Base-by-base conservation (phyloP, 352 stramenopile genomes). In the Phytophthora hibernalis region DNA sequence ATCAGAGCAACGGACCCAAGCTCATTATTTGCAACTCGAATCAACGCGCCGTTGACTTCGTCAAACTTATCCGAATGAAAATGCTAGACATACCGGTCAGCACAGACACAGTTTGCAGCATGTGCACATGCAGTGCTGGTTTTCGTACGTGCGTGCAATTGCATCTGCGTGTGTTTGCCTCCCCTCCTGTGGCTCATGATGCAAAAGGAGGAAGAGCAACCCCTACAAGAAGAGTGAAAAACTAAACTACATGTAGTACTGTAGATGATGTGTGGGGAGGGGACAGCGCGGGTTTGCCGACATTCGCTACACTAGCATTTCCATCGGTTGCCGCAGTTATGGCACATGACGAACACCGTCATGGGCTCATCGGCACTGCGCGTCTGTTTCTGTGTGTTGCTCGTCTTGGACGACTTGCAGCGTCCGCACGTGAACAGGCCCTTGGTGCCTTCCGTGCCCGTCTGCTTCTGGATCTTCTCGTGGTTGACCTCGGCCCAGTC, bases 331-430 rank as follows among this genome's bases (percentile, higher is more conserved):
- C 94, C 96, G 75, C 96, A 98, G 75, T 98, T 98, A 85, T 98
- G 81, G 80, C 96, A 99, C 60, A 98, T 83, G 40, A 98, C 92
- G 80, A 98, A 98, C 12, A 98, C 95, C 18, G 96, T 99, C 97
- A 99, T 99, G 8, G 97, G 97, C 72, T 99, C 97, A 96, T 99
- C 96, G 21, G 97, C 97, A 85, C 91, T 98, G 66, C 96, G 91
- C 30, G 97, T 99, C 81, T 99, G 97, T 72, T 99, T 99, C 80
- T 99, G 95, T 65, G 93, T 98, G 82, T 98, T 98, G 61, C 91
- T 98, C 28, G 95, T 99, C 74, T 98, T 98, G 53, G 86, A 91
- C 38, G 88, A 98, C 72, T 98, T 98, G 81, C 97, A 99, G 64
- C 93, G 83, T 57, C 92, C 90, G 74, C 96, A 99, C 61, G 87